Percentiles rank a stretch among this genome's conserved stretches.
Evolutionary conservation across 2,329 filamentous ascomycete genomes (phyloP).

Genomic region (Colletotrichum spaethianum): DNA sequence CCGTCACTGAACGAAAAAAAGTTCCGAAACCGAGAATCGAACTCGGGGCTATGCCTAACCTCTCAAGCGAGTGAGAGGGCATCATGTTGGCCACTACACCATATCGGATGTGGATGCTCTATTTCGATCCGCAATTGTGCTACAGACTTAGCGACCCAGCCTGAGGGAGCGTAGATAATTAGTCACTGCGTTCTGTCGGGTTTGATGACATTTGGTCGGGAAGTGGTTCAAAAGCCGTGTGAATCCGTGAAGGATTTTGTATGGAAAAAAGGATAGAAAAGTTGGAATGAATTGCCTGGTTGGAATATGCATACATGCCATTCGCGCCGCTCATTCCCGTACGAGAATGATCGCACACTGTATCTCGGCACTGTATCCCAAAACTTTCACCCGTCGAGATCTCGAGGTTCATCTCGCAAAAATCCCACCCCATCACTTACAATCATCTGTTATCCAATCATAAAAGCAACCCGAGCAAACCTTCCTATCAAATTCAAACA

Average conservation of each 20-base stretch:
- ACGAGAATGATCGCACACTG: not conserved
- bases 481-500: not conserved
- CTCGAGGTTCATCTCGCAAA: not conserved
- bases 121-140: fast-evolving
- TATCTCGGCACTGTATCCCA: not conserved
- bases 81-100: constrained; percentile 38
- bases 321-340: not conserved
- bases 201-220: not conserved
- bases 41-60: constrained; percentile 36
- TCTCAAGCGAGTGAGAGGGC: constrained; percentile 6
- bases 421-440: not conserved
- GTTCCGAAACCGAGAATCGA: constrained; percentile 35
- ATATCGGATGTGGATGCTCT: constrained; percentile 10
- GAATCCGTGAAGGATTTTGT: no score
- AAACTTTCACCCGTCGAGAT: constrained; percentile 20
- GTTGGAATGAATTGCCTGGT: not conserved
- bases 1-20: no score
- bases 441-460: not conserved
- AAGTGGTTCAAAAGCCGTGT: not conserved
- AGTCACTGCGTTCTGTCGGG: no score
- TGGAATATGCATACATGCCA: not conserved
- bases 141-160: not conserved
- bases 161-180: not conserved
- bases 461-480: no score
- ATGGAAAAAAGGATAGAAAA: not conserved